Base-by-base conservation (phyloP, 1,284 basidiomycete species). In the Trichosporon asahii region DNA sequence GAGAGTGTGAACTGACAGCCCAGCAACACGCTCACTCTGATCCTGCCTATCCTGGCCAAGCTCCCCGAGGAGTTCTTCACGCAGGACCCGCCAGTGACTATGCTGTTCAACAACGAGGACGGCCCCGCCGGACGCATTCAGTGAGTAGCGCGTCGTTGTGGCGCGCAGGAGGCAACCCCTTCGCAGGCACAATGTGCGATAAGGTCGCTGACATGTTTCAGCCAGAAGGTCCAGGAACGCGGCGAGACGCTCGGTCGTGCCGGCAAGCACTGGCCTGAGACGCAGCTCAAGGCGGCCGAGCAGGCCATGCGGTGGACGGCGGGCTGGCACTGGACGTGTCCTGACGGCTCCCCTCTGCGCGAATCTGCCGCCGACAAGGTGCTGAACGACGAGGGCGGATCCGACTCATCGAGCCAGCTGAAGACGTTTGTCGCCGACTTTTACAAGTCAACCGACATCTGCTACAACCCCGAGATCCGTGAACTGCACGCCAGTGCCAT, bases 321-420 rank as follows among this genome's bases (percentile, higher is more conserved):
- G 61, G 80, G 80, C 21, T 80, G 80, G 79, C 71, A 75, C 33
- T 80, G 79, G 80, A 60, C 77, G 40, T 82, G 79, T 69, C 78
- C 78, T 12, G 74, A 73, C 11, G 75, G 73, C 33, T 69, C 74
- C 18, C 79, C 80, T 2, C 70, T 80, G 18, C 76, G 77, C 53
- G 69, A 72, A 11, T 63, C 64, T 25, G 70, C 73, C 11, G 72
- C 77, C 18, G 77, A 79, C 63, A 33, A 72, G 21, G 74, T 80
- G 0, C 71, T 81, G 53, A 80, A 80, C 68, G 77, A 80, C 61
- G 64, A 76, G 33, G 57, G 57, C 18, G 57, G 27, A 18, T 61
- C 57, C 6, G 29, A 33, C 27, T 63, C 63, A 2, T 15, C 49
- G 5, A 37, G 64, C n/a, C 53, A 18, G 14, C 46, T 3, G 21